Evolutionary conservation across 441 rosid species (phyloP), one percentile per base, ranked within the genome.

Genomic region (Erysimum pusillum): DNA sequence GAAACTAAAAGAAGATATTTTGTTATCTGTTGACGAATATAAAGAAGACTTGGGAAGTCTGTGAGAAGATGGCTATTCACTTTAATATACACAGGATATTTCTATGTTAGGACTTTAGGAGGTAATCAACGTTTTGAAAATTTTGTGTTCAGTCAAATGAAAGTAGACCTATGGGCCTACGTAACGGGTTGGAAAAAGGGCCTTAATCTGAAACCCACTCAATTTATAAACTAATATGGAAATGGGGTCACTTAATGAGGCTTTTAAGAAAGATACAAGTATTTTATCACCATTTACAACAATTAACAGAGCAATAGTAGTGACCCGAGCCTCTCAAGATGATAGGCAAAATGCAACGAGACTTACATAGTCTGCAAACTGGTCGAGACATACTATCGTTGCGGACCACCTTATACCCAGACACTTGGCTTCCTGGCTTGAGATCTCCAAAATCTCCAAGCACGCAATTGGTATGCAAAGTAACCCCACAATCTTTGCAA

Each of bases 21-120:
- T 48, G 57, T 6, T 53, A 6, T 25, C 28, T 25, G 22, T 36
- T 14, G 11, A 17, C 7, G 18, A 66, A 54, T 59, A 38, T 20
- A 57, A 6, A 59, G 14, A n/a, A 61, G 75, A 67, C 74, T 46
- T 52, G 15, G 53, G 41, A 10, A 46, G 38, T 44, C 42, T 36
- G 46, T 56, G 59, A 56, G 71, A 64, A 34, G 46, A 66, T 51
- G 42, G 22, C 22, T 22, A 49, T 35, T 48, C 15, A 65, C 15
- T 65, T 48, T 48, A 6, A 17, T 32, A 48, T 15, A 45, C n/a
- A 34, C 3, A 13, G 25, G 9, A 41, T 34, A 58, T 34, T 41
- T 41, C 12, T 41, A 22, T 63, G 41, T 22, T 22, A 22, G 25
- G 25, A 22, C 25, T 22, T 22, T 22, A 22, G 8, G 51, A 39